Evolutionary conservation across 164 flowering plant species (phyloP), one percentile per base, ranked within the genome.

Genomic region (grape (Vitis vinifera)): DNA sequence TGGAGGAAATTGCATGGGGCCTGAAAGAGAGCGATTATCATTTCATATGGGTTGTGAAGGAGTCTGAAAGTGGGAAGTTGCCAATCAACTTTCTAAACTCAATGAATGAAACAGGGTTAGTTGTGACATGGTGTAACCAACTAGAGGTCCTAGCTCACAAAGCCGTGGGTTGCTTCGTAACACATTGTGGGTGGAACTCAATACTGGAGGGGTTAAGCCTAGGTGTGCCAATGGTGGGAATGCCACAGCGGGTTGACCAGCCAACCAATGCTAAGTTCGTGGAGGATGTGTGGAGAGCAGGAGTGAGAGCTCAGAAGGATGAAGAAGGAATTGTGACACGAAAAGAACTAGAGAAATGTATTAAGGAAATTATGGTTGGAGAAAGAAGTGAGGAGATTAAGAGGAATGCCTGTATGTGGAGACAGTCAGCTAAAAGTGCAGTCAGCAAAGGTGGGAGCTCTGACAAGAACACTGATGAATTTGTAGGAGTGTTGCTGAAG

Each of bases 131-230:
- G 74, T 69, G 80, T 56, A 37, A 56, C 68, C 74, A 73, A 62
- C 68, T 69, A 19, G 62, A 77, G 59, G 73, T 70, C 19, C 64
- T 73, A 14, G 60, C 65, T 12, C 70, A 74, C 49, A 64, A 13
- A 15, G 66, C 76, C 10, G 62, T 74, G 4, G 75, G 78, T 13
- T 77, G 80, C 52, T 77, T 73, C 58, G n/a, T 77, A 7, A 73
- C 71, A 4, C 80, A 77, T 31, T 70, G 74, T 61, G 74, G 80
- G 47, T 77, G 77, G 80, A 77, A 77, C 70, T 77, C 80, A 13
- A 73, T 69, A 29, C 51, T 78, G 8, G 80, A 78, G 53, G 80
- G 65, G 50, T 30, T 78, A 55, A 62, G 78, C 65, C 51, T 71
- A 1, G 81, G 78, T 1, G 78, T 78, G 58, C 78, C 81, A 9